A percentile compares a stretch with the other conserved stretches of the same genome.
Evolutionary conservation across 192 early-diverging fungal genomes (phyloP).

Genomic region (Linnemannia zychae): DNA sequence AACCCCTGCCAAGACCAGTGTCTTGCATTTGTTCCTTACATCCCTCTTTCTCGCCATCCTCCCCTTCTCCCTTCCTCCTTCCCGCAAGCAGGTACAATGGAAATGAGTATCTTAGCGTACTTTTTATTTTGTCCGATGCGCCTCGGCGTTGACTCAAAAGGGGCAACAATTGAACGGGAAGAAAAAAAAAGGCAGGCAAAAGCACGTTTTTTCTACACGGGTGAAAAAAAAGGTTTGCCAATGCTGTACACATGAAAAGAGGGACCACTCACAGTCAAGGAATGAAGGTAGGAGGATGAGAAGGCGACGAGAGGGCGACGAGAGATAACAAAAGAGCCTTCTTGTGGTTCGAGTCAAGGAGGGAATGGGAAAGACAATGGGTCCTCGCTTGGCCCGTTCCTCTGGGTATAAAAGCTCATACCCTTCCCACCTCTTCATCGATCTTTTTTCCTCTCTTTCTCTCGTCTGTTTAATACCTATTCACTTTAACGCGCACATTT

Average conservation of each 20-base stretch:
- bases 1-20: conserved; percentile 5
- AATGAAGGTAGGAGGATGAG: too few species aligned
- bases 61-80: neutral
- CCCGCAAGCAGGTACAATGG: neutral
- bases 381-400: too few species aligned
- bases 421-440: neutral
- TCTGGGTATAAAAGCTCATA: neutral
- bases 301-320: too few species aligned
- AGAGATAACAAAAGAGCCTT: too few species aligned
- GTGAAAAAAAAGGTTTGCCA: neutral
- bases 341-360: too few species aligned
- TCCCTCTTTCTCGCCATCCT: neutral
- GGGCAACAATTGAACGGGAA: neutral
- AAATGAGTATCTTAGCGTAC: too few species aligned
- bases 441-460: neutral
- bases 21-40: neutral
- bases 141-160: neutral
- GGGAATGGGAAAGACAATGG: too few species aligned
- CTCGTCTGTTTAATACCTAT: neutral
- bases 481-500: neutral
- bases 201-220: neutral
- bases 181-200: neutral
- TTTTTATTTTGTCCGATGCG: too few species aligned
- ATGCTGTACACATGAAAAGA: neutral
- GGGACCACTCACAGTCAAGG: too few species aligned